Evolutionary conservation across 2,329 filamentous ascomycete genomes (phyloP), one percentile per base, ranked within the genome.

Genomic region (Metarhizium robertsii): DNA sequence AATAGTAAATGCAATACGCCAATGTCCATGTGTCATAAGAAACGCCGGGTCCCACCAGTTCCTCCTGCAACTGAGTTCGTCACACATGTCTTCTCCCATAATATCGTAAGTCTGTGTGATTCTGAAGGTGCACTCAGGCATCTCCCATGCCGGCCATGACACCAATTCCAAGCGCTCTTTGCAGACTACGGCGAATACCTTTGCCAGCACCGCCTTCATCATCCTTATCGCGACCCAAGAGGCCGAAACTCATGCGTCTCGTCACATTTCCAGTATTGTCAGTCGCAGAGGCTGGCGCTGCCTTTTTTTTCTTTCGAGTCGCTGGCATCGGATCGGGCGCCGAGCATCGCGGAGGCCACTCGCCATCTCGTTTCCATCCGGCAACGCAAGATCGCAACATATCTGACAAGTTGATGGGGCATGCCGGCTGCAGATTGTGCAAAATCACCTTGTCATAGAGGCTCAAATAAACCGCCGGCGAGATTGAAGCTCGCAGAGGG

Each of bases 401-500:
- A 63, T 95, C 90, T 34, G 79, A 75, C 0, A 97, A 80, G 63
- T 96, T 96, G 65, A 96, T 87, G 3, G 92, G 92, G 16, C 95
- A 89, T 1, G 87, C 86, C 0, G 92, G 92, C 2, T 90, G 89
- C 60, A 94, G 80, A 42, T 79, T 81, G 64, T 92, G 86, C 1
- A 91, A 69, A 46, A 96, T 85, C 52, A 96, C 87, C 71, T 96
- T 96, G 66, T 88, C 87, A 75, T 95, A 96, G 55, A 97, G 89
- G 50, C 87, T 88, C 0, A 85, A 75, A 69, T 96, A 95, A 55
- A 87, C 80, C 16, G 79, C 73, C 0, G 88, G 83, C 0, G 78
- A 85, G 63, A 96, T 94, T 36, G 84, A 86, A 34, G 84, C 80
- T 55, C 92, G 87, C 69, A 96, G 84, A 0, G 86, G 80, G 65